Evolutionary conservation across 495 filamentous ascomycete genomes (phyloP).

Genomic region (Penicillium tannophilum): DNA sequence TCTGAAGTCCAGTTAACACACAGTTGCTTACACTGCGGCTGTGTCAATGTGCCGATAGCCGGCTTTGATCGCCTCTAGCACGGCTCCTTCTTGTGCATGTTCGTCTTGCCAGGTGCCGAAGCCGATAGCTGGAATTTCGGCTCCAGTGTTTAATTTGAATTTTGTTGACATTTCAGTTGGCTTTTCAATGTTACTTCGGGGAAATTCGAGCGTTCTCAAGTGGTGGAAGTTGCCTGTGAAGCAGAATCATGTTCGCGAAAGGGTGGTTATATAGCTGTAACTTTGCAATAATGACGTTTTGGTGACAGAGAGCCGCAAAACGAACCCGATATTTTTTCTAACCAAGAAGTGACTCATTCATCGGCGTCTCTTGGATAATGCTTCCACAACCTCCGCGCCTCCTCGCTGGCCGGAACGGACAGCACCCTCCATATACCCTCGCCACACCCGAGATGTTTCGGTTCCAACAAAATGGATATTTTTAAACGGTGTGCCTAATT

Average conservation of each 20-base stretch:
- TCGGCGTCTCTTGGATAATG: background rate
- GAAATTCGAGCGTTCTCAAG: background rate
- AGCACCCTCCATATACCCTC: constrained; percentile 55
- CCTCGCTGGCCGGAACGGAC: constrained; percentile 38
- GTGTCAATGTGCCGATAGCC: constrained; percentile 68
- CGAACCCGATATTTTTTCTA: background rate
- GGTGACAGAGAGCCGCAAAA: background rate
- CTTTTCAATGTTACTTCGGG: background rate
- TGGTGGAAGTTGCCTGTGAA: too few relatives aligned
- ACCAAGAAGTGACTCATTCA: background rate
- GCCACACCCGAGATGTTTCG: constrained; percentile 46
- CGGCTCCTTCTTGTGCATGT: constrained; percentile 47
- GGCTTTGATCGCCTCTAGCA: constrained; percentile 50
- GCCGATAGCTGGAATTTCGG: constrained; percentile 50
- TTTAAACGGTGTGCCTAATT: constrained; percentile 25
- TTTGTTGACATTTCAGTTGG: constrained; percentile 24
- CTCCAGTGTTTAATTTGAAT: constrained; percentile 53
- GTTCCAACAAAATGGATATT: constrained; percentile 53
- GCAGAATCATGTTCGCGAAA: background rate
- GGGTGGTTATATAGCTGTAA: background rate
- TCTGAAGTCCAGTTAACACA: background rate
- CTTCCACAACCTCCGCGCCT: constrained; percentile 36
- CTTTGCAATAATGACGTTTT: background rate
- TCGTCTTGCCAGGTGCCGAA: constrained; percentile 56
- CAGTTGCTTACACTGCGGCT: constrained; percentile 47